phyloP scores from a whole-genome alignment of 305 asterid genomes.

The Striga hermonthica region DNA sequence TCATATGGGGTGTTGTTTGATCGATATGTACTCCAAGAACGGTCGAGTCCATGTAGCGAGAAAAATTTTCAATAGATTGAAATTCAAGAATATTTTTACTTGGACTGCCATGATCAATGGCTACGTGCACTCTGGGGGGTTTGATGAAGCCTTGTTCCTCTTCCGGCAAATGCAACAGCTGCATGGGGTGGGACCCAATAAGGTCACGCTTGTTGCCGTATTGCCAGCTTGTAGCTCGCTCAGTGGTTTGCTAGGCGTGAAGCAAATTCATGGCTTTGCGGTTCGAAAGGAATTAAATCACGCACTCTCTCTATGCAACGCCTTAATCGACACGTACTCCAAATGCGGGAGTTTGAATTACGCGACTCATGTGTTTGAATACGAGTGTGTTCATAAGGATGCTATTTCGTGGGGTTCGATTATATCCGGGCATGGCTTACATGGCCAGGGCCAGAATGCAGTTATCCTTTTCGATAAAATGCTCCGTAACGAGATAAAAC shows the following conservation, averaged over 20 bases:
- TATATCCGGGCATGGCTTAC: constrained; percentile 53
- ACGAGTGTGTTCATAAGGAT: constrained; percentile 46
- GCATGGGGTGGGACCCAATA: constrained; percentile 47
- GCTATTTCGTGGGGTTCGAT: constrained; percentile 68
- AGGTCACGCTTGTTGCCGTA: constrained; percentile 56
- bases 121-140: constrained; percentile 39
- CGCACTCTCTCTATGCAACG: constrained; percentile 48
- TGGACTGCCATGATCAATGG: constrained; percentile 76
- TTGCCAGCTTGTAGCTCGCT: constrained; percentile 55
- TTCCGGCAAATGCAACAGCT: constrained; percentile 54
- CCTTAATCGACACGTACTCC: constrained; percentile 55
- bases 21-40: constrained; percentile 59
- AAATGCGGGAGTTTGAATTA: constrained; percentile 56
- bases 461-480: constrained; percentile 44
- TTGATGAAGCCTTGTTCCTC: constrained; percentile 47
- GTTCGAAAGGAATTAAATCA: constrained; percentile 43
- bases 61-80: constrained; percentile 46
- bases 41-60: constrained; percentile 42
- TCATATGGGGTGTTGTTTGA: constrained; percentile 64
- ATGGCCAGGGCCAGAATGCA: constrained; percentile 56
- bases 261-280: constrained; percentile 67
- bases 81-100: constrained; percentile 43
- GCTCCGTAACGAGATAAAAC: constrained; percentile 47
- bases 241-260: constrained; percentile 51
- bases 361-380: constrained; percentile 46